Percentiles rank a stretch among this genome's conserved stretches.
phyloP scores from a whole-genome alignment of 192 early-diverging fungal genomes.

The Entomortierella lignicola region DNA sequence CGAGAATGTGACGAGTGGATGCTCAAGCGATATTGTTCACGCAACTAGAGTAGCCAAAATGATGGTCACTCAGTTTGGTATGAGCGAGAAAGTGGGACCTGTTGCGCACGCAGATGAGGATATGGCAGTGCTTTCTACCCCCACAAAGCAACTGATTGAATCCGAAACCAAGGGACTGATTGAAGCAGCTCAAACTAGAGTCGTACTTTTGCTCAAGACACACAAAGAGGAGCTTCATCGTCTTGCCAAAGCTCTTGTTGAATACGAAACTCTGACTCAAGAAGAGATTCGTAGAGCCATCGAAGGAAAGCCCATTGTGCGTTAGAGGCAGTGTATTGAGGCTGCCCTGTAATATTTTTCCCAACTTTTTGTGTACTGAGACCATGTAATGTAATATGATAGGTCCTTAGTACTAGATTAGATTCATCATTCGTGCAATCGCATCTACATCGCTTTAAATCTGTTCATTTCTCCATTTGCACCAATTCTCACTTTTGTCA shows the following conservation, averaged over 20 bases:
- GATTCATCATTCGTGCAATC: no score
- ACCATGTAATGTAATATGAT: neutral
- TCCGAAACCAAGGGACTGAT: slow-evolving; percentile 83
- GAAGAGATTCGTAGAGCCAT: slow-evolving; percentile 88
- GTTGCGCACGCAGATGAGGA: slow-evolving; percentile 84
- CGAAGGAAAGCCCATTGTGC: slow-evolving; percentile 72
- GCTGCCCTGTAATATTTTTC: neutral
- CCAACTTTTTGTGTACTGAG: neutral
- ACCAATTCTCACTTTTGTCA: no score
- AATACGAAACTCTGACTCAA: slow-evolving; percentile 92
- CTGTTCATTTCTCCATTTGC: no score
- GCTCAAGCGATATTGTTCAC: slow-evolving; percentile 89
- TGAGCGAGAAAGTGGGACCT: slow-evolving; percentile 94
- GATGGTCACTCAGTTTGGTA: slow-evolving; percentile 94
- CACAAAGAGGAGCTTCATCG: slow-evolving; percentile 91
- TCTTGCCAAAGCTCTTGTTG: slow-evolving; percentile 91
- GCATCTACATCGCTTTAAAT: no score
- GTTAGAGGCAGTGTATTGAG: neutral
- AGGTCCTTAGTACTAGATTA: no score
- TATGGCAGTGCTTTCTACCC: slow-evolving; percentile 72
- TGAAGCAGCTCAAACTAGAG: slow-evolving; percentile 79
- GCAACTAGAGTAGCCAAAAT: slow-evolving; percentile 90
- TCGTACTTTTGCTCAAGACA: slow-evolving; percentile 73
- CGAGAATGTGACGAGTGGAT: slow-evolving; percentile 95
- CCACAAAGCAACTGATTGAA: slow-evolving; percentile 88